A percentile compares a stretch with the other conserved stretches of the same genome.
Evolutionary conservation across 139 green algal species (phyloP).

Genomic region (Chlorella sorokiniana): DNA sequence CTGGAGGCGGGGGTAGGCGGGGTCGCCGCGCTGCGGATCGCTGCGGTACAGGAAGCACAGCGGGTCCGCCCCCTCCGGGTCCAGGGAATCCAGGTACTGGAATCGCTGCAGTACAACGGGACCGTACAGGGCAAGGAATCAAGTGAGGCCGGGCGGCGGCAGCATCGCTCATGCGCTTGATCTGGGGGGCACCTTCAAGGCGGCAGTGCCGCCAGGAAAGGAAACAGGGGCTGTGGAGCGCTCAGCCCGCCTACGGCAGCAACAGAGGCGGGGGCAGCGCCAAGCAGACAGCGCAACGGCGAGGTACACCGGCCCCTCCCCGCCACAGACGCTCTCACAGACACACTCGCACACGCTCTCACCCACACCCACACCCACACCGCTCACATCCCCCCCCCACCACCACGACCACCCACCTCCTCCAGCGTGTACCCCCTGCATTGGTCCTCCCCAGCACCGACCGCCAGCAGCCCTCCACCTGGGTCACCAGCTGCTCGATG

Average conservation of each 20-base stretch:
- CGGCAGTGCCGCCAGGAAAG: no score
- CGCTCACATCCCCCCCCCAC: no score
- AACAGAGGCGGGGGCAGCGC: not conserved
- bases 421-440: not conserved
- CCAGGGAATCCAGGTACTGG: slow-evolving; percentile 71
- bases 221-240: not conserved
- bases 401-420: not conserved
- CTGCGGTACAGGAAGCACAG: slow-evolving; percentile 51
- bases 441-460: slow-evolving; percentile 1
- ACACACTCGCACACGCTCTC: not conserved
- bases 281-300: not conserved
- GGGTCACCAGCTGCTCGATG: slow-evolving; percentile 2
- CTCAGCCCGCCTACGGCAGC: not conserved
- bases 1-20: slow-evolving; percentile 70
- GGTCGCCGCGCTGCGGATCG: slow-evolving; percentile 54
- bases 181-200: no score
- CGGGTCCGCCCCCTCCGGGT: slow-evolving; percentile 53
- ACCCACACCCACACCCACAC: not conserved
- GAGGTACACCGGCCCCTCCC: no score
- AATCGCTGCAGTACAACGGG: slow-evolving; percentile 39
- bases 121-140: not conserved
- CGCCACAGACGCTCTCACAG: no score
- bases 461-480: slow-evolving; percentile 5
- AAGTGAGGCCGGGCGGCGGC: no score
- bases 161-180: no score